phyloP scores from a whole-genome alignment of 352 stramenopile species.

The Aphanomyces stellatus region DNA sequence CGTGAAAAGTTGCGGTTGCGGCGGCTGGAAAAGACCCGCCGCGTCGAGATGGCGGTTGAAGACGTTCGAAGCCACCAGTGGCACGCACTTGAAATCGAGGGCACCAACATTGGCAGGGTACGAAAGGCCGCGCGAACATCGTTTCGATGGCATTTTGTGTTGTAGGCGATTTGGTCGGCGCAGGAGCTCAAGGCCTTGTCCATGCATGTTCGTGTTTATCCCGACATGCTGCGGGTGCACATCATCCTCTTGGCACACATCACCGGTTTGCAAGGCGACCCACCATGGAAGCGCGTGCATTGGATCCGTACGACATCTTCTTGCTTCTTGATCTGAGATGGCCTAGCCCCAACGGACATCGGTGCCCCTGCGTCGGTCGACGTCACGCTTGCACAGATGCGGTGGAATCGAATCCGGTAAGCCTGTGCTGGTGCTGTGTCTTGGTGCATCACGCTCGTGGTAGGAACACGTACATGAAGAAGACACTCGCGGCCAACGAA shows the following conservation, averaged over 20 bases:
- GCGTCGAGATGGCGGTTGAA: conserved; percentile 17
- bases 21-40: conserved; percentile 1
- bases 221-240: conserved; percentile 3
- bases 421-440: conserved; percentile 26
- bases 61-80: conserved; percentile 11
- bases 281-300: conserved; percentile 11
- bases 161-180: conserved; percentile 10
- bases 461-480: conserved; percentile 30
- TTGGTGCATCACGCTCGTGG: conserved; percentile 21
- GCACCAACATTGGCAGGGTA: not conserved
- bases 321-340: not conserved
- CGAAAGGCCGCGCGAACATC: not conserved
- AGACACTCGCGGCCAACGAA: conserved; percentile 28
- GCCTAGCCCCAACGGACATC: conserved; percentile 28
- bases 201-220: not conserved
- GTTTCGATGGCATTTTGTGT: not conserved
- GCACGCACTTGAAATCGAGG: not conserved
- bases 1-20: not conserved
- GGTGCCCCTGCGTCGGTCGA: no score
- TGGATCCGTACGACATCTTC: conserved; percentile 17
- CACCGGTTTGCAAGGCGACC: not conserved
- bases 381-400: conserved; percentile 44
- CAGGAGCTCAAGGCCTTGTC: conserved; percentile 7
- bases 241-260: not conserved
- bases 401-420: conserved; percentile 29